Conservation (phyloP, 805 yeast species). For the Candida awuae region DNA sequence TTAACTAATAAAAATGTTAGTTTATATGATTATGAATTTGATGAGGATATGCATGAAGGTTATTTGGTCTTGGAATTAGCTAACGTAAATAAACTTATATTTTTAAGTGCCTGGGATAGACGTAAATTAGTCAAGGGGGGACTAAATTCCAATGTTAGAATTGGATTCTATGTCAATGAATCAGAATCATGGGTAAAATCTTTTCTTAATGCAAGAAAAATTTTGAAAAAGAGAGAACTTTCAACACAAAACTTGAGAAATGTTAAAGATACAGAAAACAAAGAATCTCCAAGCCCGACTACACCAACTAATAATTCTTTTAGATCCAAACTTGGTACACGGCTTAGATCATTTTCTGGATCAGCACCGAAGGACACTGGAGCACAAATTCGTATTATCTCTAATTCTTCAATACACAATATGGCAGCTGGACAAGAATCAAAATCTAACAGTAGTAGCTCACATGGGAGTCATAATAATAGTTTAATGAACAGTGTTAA, state of each 20-base stretch:
- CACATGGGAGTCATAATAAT: constrained; percentile 3
- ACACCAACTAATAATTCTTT: constrained; percentile 1
- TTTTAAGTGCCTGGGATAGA: constrained; percentile 39
- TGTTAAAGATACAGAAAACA: background rate
- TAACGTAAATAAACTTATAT: constrained; percentile 48
- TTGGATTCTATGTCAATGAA: constrained; percentile 37
- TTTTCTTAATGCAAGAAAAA: constrained; percentile 54
- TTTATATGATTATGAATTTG: constrained; percentile 76
- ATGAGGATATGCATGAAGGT: constrained; percentile 49
- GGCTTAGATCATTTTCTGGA: background rate
- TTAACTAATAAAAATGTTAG: constrained; percentile 49
- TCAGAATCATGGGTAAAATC: constrained; percentile 63
- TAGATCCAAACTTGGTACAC: background rate
- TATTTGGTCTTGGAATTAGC: constrained; percentile 57
- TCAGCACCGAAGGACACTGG: background rate
- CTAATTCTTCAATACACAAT: background rate
- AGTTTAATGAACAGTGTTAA: constrained; percentile 6
- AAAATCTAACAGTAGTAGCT: background rate
- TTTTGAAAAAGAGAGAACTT: constrained; percentile 31
- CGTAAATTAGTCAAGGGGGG: constrained; percentile 27
- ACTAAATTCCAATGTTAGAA: constrained; percentile 26
- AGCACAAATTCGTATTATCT: background rate
- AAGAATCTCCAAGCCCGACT: constrained; percentile 3
- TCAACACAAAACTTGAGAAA: constrained; percentile 1
- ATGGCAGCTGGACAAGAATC: background rate